Evolutionary conservation across 345 rosid genomes (phyloP).

Genomic region (Eucalyptus viminalis): DNA sequence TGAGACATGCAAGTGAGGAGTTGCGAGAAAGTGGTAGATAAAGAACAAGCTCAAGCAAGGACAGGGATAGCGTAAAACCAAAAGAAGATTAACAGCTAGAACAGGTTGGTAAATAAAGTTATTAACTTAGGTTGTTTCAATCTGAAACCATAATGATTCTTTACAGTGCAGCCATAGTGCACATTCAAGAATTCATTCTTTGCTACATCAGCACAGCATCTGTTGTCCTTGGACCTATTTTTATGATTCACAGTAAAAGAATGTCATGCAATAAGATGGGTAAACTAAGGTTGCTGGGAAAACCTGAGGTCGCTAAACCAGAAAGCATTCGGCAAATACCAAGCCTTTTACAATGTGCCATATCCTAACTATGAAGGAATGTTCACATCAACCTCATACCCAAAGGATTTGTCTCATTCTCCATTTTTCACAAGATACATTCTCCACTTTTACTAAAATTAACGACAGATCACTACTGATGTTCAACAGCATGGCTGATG

Average conservation of each 20-base stretch:
- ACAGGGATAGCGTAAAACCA: not conserved
- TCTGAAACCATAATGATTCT: not conserved
- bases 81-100: not conserved
- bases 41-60: not conserved
- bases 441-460: not conserved
- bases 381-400: not conserved
- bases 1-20: not conserved
- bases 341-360: not conserved
- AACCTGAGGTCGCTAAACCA: not conserved
- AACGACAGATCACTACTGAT: not conserved
- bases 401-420: not conserved
- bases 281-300: not conserved
- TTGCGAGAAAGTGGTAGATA: not conserved
- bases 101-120: not conserved
- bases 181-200: not conserved
- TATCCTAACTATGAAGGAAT: not conserved
- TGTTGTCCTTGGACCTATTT: not conserved
- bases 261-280: not conserved
- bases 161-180: not conserved
- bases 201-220: not conserved
- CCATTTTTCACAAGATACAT: not conserved
- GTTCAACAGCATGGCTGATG: not conserved
- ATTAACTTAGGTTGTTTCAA: not conserved
- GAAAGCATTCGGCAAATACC: not conserved
- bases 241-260: not conserved